phyloP scores from a whole-genome alignment of 2,329 filamentous ascomycete genomes.

The Beauveria pseudobassiana region DNA sequence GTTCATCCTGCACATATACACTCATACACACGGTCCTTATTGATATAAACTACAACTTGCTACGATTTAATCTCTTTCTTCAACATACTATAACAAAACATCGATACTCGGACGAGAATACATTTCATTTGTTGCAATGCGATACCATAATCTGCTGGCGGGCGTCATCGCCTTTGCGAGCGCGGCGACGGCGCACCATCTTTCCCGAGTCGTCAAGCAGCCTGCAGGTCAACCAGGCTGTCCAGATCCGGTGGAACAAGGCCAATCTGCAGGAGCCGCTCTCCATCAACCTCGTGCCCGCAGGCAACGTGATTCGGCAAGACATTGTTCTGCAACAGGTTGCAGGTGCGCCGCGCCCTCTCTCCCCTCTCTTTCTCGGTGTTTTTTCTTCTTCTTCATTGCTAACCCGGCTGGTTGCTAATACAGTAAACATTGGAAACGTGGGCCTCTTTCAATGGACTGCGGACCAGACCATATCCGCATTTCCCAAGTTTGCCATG shows the following conservation, averaged over 20 bases:
- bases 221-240: conserved; percentile 11
- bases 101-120: background rate
- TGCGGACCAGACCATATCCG: conserved; percentile 16
- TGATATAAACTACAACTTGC: background rate
- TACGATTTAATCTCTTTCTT: background rate
- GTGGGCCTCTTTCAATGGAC: conserved; percentile 17
- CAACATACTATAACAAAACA: background rate
- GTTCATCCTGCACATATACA: background rate
- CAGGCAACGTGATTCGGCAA: conserved; percentile 12
- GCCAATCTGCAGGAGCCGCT: conserved; percentile 16
- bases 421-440: conserved; percentile 17
- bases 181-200: conserved; percentile 13
- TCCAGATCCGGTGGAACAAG: conserved; percentile 17
- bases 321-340: conserved; percentile 17
- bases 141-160: background rate
- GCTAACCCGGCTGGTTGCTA: background rate
- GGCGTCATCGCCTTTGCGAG: background rate
- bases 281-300: conserved; percentile 17
- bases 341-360: conserved; percentile 12
- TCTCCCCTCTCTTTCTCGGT: too few species aligned
- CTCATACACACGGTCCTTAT: background rate
- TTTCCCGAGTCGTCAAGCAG: conserved; percentile 12
- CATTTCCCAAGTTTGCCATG: conserved; percentile 17
- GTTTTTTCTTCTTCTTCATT: background rate
- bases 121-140: background rate